phyloP scores from a whole-genome alignment of 2,329 filamentous ascomycete species.

The Ilyonectria sp. region DNA sequence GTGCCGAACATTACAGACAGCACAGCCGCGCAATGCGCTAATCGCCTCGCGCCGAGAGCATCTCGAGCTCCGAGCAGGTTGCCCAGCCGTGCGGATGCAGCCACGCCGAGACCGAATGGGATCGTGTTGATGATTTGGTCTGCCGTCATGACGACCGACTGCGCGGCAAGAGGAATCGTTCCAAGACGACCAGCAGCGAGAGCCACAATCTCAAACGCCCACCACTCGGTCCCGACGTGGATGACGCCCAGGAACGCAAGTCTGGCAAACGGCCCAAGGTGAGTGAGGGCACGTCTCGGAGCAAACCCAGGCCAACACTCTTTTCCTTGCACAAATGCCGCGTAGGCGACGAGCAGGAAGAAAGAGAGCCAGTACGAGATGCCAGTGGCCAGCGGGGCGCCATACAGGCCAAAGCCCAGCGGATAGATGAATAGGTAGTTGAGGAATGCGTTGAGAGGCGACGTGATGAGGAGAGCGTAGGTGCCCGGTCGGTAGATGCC shows the following conservation, averaged over 20 bases:
- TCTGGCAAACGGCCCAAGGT: slow-evolving; percentile 79
- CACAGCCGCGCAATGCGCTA: slow-evolving; percentile 82
- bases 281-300: slow-evolving; percentile 73
- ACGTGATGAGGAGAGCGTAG: slow-evolving; percentile 86
- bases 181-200: slow-evolving; percentile 86
- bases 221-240: slow-evolving; percentile 93
- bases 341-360: slow-evolving; percentile 80
- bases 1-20: slow-evolving; percentile 79
- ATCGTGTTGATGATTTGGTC: slow-evolving; percentile 90
- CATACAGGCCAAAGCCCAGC: slow-evolving; percentile 79
- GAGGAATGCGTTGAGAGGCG: slow-evolving; percentile 84
- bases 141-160: slow-evolving; percentile 91
- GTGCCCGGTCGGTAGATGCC: slow-evolving; percentile 88
- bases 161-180: slow-evolving; percentile 84
- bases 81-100: slow-evolving; percentile 82
- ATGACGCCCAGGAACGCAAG: slow-evolving; percentile 83
- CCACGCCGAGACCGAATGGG: slow-evolving; percentile 88
- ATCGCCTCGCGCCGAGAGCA: slow-evolving; percentile 75
- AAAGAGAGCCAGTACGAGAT: slow-evolving; percentile 92
- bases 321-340: slow-evolving; percentile 77
- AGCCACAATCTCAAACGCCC: slow-evolving; percentile 93
- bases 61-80: slow-evolving; percentile 83
- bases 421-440: slow-evolving; percentile 87
- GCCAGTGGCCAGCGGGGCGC: slow-evolving; percentile 85
- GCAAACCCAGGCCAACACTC: slow-evolving; percentile 85